phyloP scores from a whole-genome alignment of 2,329 filamentous ascomycete species.

The Lachnellula hyalina region DNA sequence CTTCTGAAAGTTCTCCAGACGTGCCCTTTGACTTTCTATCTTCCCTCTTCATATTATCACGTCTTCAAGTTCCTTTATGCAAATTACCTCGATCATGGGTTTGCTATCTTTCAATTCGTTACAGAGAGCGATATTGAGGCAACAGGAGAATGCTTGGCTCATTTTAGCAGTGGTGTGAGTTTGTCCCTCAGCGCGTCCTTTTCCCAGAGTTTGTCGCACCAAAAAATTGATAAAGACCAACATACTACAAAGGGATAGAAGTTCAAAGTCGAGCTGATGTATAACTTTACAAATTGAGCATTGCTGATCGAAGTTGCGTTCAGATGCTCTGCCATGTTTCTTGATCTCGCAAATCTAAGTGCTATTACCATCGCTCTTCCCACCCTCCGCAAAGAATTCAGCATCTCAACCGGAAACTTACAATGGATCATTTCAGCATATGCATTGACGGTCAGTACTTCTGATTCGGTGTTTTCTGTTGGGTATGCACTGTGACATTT shows the following conservation, averaged over 20 bases:
- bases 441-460: neutral
- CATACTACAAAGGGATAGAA: neutral
- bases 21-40: neutral
- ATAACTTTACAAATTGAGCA: neutral
- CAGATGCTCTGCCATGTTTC: neutral
- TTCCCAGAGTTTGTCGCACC: neutral
- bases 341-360: conserved; percentile 1
- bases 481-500: conserved; percentile 2
- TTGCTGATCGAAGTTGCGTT: neutral
- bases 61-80: neutral
- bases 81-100: neutral
- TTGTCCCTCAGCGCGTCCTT: neutral
- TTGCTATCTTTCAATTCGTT: neutral
- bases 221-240: neutral
- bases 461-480: neutral
- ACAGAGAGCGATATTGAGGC: neutral
- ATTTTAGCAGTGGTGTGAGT: neutral
- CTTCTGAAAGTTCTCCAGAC: neutral
- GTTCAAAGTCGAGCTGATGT: neutral
- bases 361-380: conserved; percentile 2
- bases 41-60: neutral
- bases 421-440: conserved; percentile 8
- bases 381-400: conserved; percentile 3
- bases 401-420: neutral
- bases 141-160: neutral